Conservation (phyloP, 2,329 filamentous ascomycete species). For the Diaporthe nobilis region DNA sequence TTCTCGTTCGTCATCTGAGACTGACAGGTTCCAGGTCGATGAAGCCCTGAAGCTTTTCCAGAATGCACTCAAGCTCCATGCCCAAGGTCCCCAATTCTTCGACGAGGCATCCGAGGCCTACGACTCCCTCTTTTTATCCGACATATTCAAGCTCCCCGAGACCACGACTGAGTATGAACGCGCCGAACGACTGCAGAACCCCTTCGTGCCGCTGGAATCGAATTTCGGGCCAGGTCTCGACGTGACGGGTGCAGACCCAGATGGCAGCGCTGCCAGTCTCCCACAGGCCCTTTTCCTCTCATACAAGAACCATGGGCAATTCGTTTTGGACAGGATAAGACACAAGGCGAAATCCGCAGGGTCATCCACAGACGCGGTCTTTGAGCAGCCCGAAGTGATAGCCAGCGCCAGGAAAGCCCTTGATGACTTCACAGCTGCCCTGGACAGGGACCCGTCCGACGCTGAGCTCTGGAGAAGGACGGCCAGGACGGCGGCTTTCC, state of each 20-base stretch:
- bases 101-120: slow-evolving; percentile 86
- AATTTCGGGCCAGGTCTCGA: slow-evolving; percentile 66
- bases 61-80: slow-evolving; percentile 89
- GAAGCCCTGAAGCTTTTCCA: slow-evolving; percentile 97
- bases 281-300: slow-evolving; percentile 93
- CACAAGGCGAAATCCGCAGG: slow-evolving; percentile 58
- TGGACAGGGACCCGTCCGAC: slow-evolving; percentile 77
- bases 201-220: slow-evolving; percentile 62
- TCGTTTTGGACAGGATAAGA: slow-evolving; percentile 82
- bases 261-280: slow-evolving; percentile 83
- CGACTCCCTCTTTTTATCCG: slow-evolving; percentile 86
- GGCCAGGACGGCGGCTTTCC: slow-evolving; percentile 70
- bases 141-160: slow-evolving; percentile 94
- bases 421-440: slow-evolving; percentile 69
- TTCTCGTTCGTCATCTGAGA: background rate
- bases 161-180: slow-evolving; percentile 87
- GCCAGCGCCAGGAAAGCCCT: slow-evolving; percentile 62
- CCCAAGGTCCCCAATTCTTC: slow-evolving; percentile 84
- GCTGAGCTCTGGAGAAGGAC: slow-evolving; percentile 75
- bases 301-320: slow-evolving; percentile 96
- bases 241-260: slow-evolving; percentile 72
- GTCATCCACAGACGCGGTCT: slow-evolving; percentile 49
- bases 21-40: slow-evolving; percentile 75
- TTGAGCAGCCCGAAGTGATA: slow-evolving; percentile 55
- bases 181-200: slow-evolving; percentile 69